Evolutionary conservation across 192 early-diverging fungal species (phyloP), one percentile per base, ranked within the genome.

Genomic region (Umbelopsis sp.): DNA sequence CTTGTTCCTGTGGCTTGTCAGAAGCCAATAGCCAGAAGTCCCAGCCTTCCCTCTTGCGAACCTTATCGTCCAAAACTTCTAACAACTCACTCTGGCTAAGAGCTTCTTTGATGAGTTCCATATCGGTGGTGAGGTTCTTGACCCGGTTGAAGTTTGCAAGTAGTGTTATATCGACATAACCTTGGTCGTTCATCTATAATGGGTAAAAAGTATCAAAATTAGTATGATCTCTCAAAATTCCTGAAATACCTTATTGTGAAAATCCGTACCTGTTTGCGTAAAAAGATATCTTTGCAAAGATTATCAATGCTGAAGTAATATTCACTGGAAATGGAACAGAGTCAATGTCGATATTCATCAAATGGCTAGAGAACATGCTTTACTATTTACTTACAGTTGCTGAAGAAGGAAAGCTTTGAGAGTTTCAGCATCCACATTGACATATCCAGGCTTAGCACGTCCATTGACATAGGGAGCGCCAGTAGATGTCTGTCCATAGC

Each of bases 231-330:
- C 12, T 22, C 25, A 45, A 16, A 43, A 7, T 17, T 49, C 47
- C 21, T 4, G 31, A 20, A 29, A 62, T 11, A 4, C 12, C 14
- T 4, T 20, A 34, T 62, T 4, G n/a, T 14, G 16, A 29, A 59
- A 59, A 65, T 10, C 9, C 73, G 69, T 73, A 77, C 81, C 56
- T 84, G 81, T 44, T 69, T 84, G 51, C 97, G 91, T 83, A 99
- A 95, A 80, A 87, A 99, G 21, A 98, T 85, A 78, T 99, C 97
- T 65, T 92, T 93, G 90, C 94, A 96, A 65, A 99, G 84, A 73
- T 99, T 99, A 45, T 98, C 96, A 50, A 97, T 88, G 54, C 93
- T 95, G 74, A 98, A 98, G 84, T 99, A 99, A 82, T 95, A 99
- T 78, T 99, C 91, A 71, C 91, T 94, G 73, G 50, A 43, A 68